These are phyloP conservation scores for Litchi chinensis DNA, from an alignment of 345 rosid species.

Conservation along the genomic window DNA sequence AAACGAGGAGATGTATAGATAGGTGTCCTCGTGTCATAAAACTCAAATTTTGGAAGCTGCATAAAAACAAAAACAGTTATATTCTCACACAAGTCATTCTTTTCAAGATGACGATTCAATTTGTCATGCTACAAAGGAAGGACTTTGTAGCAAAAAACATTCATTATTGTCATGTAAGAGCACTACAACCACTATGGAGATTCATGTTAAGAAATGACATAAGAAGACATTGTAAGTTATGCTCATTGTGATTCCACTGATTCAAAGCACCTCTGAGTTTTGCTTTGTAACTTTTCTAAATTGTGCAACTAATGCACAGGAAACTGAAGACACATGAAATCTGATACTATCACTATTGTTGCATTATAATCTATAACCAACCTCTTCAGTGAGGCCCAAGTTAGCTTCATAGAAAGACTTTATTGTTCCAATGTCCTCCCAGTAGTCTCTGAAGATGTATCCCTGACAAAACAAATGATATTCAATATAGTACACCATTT, in stretches of 20 bases:
- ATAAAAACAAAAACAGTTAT: background rate
- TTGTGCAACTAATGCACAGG: background rate
- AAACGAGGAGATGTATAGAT: constrained; percentile 92
- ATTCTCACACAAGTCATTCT: background rate
- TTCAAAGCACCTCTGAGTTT: background rate
- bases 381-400: constrained; percentile 91
- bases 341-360: background rate
- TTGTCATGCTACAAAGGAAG: background rate
- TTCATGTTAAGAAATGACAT: background rate
- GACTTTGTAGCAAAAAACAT: background rate
- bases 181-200: background rate
- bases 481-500: background rate
- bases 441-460: constrained; percentile 79
- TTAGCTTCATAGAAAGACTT: constrained; percentile 90
- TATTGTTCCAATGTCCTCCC: constrained; percentile 97
- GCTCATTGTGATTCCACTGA: background rate
- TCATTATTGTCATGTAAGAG: background rate
- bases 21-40: constrained; percentile 87
- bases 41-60: constrained; percentile 81
- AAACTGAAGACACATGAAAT: background rate
- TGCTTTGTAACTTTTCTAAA: background rate
- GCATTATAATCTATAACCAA: constrained; percentile 31
- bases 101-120: background rate
- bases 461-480: constrained; percentile 45
- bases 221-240: background rate